A percentile compares a stretch with the other conserved stretches of the same genome.
These are phyloP conservation scores for Ophiostoma angusticollis DNA, from an alignment of 2,329 filamentous ascomycete genomes.

Conservation along the genomic window DNA sequence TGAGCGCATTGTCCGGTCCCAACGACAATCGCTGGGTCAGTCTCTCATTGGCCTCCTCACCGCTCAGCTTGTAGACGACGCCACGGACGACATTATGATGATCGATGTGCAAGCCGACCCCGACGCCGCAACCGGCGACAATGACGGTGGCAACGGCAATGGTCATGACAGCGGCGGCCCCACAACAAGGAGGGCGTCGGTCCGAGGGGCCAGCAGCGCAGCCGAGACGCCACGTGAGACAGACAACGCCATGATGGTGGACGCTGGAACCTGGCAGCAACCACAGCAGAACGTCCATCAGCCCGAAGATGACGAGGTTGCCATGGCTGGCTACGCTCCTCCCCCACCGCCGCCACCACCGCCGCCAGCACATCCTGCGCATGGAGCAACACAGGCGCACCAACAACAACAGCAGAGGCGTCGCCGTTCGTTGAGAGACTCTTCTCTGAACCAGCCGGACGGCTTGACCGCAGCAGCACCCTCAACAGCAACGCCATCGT, in stretches of 20 bases:
- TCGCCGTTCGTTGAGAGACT: no score
- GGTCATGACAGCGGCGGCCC: no score
- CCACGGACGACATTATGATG: constrained; percentile 47
- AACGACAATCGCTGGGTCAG: no score
- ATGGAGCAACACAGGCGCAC: no score
- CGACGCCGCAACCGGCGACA: constrained; percentile 51
- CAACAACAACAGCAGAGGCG: no score
- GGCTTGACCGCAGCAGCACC: constrained; percentile 57
- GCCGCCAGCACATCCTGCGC: constrained; percentile 15
- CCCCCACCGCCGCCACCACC: constrained; percentile 51
- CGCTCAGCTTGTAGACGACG: background rate
- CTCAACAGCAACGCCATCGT: constrained; percentile 42
- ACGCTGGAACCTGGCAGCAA: constrained; percentile 36
- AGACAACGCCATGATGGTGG: constrained; percentile 45
- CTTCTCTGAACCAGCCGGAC: no score
- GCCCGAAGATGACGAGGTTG: constrained; percentile 64
- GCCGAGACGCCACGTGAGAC: background rate
- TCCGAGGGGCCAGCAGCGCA: background rate
- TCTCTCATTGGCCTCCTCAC: background rate
- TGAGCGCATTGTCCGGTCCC: no score
- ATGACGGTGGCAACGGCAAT: constrained; percentile 21
- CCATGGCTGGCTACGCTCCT: constrained; percentile 61
- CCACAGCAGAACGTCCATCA: constrained; percentile 40
- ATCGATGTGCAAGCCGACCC: constrained; percentile 33
- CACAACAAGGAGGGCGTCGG: no score